Evolutionary conservation across 2,329 filamentous ascomycete genomes (phyloP).

Genomic region (Chaetomium sp.): DNA sequence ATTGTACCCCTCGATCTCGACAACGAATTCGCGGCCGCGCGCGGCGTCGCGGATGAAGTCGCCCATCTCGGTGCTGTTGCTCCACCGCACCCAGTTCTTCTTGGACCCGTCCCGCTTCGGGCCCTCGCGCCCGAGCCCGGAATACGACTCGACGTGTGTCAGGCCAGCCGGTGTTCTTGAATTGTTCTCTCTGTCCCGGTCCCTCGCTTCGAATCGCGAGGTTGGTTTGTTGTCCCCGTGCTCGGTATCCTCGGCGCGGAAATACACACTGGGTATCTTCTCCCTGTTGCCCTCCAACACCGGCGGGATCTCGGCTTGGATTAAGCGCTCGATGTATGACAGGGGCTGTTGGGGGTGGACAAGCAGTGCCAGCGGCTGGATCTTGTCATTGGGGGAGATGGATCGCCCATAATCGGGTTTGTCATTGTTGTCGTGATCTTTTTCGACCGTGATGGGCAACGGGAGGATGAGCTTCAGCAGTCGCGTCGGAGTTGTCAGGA

Average conservation of each 20-base stretch:
- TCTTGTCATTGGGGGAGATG: conserved; percentile 46
- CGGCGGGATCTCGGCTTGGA: conserved; percentile 81
- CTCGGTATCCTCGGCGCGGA: conserved; percentile 76
- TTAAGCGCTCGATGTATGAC: conserved; percentile 84
- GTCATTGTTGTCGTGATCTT: conserved; percentile 41
- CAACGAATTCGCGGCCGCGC: conserved; percentile 78
- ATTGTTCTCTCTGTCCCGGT: conserved; percentile 35
- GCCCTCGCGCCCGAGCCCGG: conserved; percentile 66
- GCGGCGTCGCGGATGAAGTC: conserved; percentile 93
- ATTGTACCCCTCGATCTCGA: conserved; percentile 72
- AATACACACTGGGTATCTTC: conserved; percentile 72
- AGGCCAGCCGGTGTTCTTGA: conserved; percentile 30
- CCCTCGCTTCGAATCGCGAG: conserved; percentile 39
- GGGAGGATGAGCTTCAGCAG: conserved; percentile 81
- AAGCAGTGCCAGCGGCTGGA: conserved; percentile 83
- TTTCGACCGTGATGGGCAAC: conserved; percentile 54
- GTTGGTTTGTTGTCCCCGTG: conserved; percentile 53
- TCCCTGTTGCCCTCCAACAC: conserved; percentile 66
- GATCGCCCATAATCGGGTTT: conserved; percentile 41
- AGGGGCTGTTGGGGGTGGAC: conserved; percentile 89
- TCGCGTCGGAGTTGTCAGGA: conserved; percentile 77
- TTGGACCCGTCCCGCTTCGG: conserved; percentile 46
- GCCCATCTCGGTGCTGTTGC: conserved; percentile 82
- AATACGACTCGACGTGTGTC: conserved; percentile 66
- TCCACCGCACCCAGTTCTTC: conserved; percentile 81